Conservation (phyloP, 2,329 filamentous ascomycete species). For the Corniculantispora saksenae region DNA sequence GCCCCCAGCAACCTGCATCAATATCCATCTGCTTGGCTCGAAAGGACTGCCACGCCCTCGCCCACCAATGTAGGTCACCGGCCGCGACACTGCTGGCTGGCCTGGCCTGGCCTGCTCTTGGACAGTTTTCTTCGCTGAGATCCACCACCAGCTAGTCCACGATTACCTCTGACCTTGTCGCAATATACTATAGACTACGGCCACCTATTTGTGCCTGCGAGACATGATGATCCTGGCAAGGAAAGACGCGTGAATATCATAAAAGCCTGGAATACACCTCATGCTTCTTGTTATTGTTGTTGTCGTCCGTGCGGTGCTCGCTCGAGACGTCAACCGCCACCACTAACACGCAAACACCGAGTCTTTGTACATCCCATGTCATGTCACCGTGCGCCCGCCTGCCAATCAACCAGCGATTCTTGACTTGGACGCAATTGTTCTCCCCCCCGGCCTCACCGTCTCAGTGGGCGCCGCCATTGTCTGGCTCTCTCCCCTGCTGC, state of each 20-base stretch:
- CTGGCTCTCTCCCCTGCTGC: background rate
- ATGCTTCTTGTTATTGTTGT: background rate
- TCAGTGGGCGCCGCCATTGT: background rate
- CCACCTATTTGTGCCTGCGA: background rate
- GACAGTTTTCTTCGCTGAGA: background rate
- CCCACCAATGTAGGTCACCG: background rate
- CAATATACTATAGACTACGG: background rate
- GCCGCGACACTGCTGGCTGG: background rate
- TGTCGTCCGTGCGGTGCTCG: conserved; percentile 1
- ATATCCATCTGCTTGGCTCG: background rate
- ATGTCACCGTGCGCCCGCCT: background rate
- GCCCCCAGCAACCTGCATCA: conserved; percentile 3
- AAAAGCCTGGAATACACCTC: background rate
- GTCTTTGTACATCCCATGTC: background rate
- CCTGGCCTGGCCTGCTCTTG: background rate
- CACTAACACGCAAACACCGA: background rate
- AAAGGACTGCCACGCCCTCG: background rate
- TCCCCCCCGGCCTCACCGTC: background rate
- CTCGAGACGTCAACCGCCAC: background rate
- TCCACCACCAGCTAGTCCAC: background rate
- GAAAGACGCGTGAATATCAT: too few relatives aligned
- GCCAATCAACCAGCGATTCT: background rate
- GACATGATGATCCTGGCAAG: conserved; percentile 1
- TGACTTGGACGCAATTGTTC: background rate
- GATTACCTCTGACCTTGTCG: background rate